Percentiles rank a stretch among this genome's conserved stretches.
Conservation (phyloP, 176 grass and related monocot genomes). For the Aegilops speltoides region DNA sequence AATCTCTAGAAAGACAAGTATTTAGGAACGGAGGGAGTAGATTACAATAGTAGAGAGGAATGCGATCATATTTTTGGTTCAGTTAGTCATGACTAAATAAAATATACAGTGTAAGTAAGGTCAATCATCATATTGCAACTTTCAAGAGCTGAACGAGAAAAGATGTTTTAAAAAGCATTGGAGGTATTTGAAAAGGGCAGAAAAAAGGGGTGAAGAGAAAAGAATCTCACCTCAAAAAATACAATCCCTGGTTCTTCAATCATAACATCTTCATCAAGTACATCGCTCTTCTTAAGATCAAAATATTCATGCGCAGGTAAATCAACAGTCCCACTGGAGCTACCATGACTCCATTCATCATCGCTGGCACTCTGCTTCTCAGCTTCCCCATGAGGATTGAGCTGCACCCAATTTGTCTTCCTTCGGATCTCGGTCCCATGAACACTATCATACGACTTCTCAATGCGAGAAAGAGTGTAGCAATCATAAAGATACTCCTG, state of each 20-base stretch:
- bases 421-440: slow-evolving; percentile 52
- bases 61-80: not conserved
- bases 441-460: slow-evolving; percentile 40
- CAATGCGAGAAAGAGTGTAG: slow-evolving; percentile 76
- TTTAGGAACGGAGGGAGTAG: too few relatives aligned
- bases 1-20: too few relatives aligned
- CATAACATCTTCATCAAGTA: slow-evolving; percentile 82
- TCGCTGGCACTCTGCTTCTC: slow-evolving; percentile 31
- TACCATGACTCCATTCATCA: slow-evolving; percentile 7
- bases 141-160: not conserved
- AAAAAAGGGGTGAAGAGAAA: slow-evolving; percentile 3
- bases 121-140: not conserved
- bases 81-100: not conserved
- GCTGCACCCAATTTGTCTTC: slow-evolving; percentile 69
- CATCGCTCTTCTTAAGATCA: slow-evolving; percentile 66
- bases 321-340: slow-evolving; percentile 28
- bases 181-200: not conserved
- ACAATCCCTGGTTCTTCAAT: slow-evolving; percentile 73
- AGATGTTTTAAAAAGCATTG: not conserved
- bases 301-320: slow-evolving; percentile 75
- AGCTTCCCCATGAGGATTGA: slow-evolving; percentile 77
- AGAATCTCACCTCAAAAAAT: slow-evolving; percentile 82
- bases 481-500: slow-evolving; percentile 93
- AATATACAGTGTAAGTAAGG: not conserved
- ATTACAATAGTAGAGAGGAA: not conserved